Evolutionary conservation across 2,329 filamentous ascomycete genomes (phyloP).

Genomic region (Cladosporium sp.): DNA sequence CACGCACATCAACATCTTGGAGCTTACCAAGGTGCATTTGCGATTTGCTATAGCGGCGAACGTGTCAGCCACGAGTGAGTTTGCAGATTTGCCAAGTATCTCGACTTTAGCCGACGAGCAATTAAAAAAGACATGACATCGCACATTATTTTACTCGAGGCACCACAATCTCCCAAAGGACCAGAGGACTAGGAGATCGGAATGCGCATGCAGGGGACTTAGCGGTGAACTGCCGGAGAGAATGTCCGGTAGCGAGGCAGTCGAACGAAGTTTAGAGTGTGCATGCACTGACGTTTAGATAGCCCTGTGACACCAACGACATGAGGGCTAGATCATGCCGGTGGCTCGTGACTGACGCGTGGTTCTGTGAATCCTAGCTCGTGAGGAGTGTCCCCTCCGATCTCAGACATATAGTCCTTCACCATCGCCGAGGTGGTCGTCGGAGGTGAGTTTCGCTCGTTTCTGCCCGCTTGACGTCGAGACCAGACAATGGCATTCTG

Average conservation of each 20-base stretch:
- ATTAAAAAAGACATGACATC: background rate
- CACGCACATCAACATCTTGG: slow-evolving; percentile 11
- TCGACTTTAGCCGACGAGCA: background rate
- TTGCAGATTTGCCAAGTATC: background rate
- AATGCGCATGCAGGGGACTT: slow-evolving; percentile 20
- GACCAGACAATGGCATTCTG: slow-evolving; percentile 15
- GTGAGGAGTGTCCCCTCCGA: background rate
- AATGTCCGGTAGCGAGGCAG: slow-evolving; percentile 16
- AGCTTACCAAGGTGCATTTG: slow-evolving; percentile 4
- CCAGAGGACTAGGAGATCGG: slow-evolving; percentile 16
- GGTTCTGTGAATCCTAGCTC: slow-evolving; percentile 12
- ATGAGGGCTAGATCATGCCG: slow-evolving; percentile 18
- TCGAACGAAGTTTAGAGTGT: slow-evolving; percentile 18
- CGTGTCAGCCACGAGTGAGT: slow-evolving; percentile 7
- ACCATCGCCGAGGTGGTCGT: background rate
- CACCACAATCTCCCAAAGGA: slow-evolving; percentile 13
- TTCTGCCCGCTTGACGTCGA: slow-evolving; percentile 2
- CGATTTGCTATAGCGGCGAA: background rate
- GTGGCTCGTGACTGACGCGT: slow-evolving; percentile 20
- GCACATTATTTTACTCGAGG: background rate
- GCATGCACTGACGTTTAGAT: slow-evolving; percentile 19
- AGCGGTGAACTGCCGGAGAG: slow-evolving; percentile 22
- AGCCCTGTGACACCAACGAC: slow-evolving; percentile 19
- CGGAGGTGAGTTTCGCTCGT: background rate
- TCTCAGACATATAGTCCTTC: background rate